These are phyloP conservation scores for Suhomyces emberorum DNA, from an alignment of 805 yeast species.

Conservation along the genomic window DNA sequence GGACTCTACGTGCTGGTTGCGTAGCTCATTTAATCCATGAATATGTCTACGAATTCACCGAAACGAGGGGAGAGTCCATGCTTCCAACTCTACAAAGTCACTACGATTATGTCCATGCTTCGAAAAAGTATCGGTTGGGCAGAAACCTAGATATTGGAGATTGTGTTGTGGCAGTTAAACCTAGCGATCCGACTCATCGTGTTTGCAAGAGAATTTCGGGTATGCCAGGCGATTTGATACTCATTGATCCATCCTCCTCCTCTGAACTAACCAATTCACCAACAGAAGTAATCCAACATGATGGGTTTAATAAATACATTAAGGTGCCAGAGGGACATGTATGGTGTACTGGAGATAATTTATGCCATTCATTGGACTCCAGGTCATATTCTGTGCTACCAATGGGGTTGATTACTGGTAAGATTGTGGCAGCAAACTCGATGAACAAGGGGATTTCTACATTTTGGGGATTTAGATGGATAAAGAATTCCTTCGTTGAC, in stretches of 20 bases:
- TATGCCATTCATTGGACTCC: constrained; percentile 83
- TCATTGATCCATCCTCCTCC: constrained; percentile 73
- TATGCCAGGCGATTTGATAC: constrained; percentile 87
- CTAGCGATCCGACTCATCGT: constrained; percentile 79
- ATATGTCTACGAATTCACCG: constrained; percentile 69
- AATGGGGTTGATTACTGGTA: constrained; percentile 82
- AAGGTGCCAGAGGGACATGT: constrained; percentile 91
- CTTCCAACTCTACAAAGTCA: constrained; percentile 77
- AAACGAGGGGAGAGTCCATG: constrained; percentile 93
- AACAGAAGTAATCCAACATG: constrained; percentile 25
- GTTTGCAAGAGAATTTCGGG: constrained; percentile 95
- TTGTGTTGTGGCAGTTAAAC: constrained; percentile 81
- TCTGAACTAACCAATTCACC: constrained; percentile 38
- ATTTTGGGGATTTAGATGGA: constrained; percentile 53
- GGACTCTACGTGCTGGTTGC: constrained; percentile 60
- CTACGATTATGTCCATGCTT: constrained; percentile 76
- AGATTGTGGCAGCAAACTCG: constrained; percentile 65
- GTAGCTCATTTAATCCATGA: constrained; percentile 63
- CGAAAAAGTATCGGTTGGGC: constrained; percentile 63
- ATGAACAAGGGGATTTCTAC: constrained; percentile 46
- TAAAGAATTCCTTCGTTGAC: constrained; percentile 48
- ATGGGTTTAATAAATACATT: constrained; percentile 55
- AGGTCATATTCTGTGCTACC: constrained; percentile 89
- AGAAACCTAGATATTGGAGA: constrained; percentile 75
- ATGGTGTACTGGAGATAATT: constrained; percentile 96